phyloP scores from a whole-genome alignment of 2,329 filamentous ascomycete species.

The Botrytis byssoidea region DNA sequence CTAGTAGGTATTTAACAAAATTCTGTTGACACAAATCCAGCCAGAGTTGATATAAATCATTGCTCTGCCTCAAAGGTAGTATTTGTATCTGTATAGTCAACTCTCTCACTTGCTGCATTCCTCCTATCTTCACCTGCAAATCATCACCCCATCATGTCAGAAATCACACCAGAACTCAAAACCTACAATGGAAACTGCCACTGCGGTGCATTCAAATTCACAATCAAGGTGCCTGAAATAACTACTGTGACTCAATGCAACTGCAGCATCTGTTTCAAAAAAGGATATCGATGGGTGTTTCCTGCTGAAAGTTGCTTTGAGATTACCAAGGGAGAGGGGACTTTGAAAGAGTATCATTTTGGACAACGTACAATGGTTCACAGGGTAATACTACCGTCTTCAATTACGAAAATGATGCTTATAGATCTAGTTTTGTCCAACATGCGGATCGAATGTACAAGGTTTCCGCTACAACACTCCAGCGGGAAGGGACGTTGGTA shows the following conservation, averaged over 20 bases:
- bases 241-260: slow-evolving; percentile 58
- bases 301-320: slow-evolving; percentile 40
- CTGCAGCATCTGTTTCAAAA: slow-evolving; percentile 63
- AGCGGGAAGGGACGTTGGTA: slow-evolving; percentile 36
- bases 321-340: slow-evolving; percentile 48
- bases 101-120: neutral
- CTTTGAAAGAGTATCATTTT: slow-evolving; percentile 48
- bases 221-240: slow-evolving; percentile 55
- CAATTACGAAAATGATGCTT: neutral
- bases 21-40: neutral
- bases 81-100: neutral
- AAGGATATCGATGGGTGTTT: slow-evolving; percentile 46
- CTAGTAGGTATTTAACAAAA: neutral
- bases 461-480: slow-evolving; percentile 36
- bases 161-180: slow-evolving; percentile 22
- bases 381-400: slow-evolving; percentile 38
- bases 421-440: slow-evolving; percentile 49
- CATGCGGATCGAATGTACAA: slow-evolving; percentile 49
- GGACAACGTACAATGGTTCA: slow-evolving; percentile 42
- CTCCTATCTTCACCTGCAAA: neutral
- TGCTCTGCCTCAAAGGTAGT: neutral
- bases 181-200: slow-evolving; percentile 56
- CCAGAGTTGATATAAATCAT: neutral
- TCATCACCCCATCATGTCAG: neutral
- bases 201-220: slow-evolving; percentile 54